phyloP scores from a whole-genome alignment of 2,329 filamentous ascomycete genomes.

The Colletotrichum godetiae region DNA sequence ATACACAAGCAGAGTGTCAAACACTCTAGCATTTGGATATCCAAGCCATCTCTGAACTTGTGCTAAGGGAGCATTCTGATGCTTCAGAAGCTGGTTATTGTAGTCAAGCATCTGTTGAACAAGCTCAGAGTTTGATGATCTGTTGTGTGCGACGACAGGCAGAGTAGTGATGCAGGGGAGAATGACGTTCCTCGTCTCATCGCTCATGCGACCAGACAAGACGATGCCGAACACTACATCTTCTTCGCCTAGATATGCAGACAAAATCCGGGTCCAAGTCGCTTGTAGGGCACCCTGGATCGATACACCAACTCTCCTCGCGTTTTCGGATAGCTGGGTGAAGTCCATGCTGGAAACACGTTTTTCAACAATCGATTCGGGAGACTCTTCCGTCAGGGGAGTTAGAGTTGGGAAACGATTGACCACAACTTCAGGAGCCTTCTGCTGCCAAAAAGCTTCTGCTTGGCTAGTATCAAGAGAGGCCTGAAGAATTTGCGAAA shows the following conservation, averaged over 20 bases:
- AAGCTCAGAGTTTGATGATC: slow-evolving; percentile 64
- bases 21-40: slow-evolving; percentile 72
- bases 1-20: slow-evolving; percentile 88
- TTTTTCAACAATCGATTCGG: neutral
- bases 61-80: slow-evolving; percentile 78
- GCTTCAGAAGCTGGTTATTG: slow-evolving; percentile 72
- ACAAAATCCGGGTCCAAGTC: slow-evolving; percentile 80
- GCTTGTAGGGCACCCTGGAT: slow-evolving; percentile 81
- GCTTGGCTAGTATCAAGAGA: slow-evolving; percentile 44
- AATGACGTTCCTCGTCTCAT: slow-evolving; percentile 67
- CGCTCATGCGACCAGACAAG: slow-evolving; percentile 77
- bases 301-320: slow-evolving; percentile 71
- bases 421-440: slow-evolving; percentile 64
- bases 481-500: slow-evolving; percentile 56
- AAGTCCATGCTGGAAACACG: slow-evolving; percentile 45
- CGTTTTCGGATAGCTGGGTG: slow-evolving; percentile 63
- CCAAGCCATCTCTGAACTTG: slow-evolving; percentile 80
- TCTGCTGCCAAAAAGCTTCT: slow-evolving; percentile 71
- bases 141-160: slow-evolving; percentile 73
- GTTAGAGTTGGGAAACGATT: slow-evolving; percentile 83
- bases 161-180: slow-evolving; percentile 88
- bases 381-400: slow-evolving; percentile 60
- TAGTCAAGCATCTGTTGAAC: slow-evolving; percentile 72
- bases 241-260: slow-evolving; percentile 80
- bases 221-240: slow-evolving; percentile 83